Evolutionary conservation across 192 early-diverging fungal species (phyloP).

Genomic region (Powellomyces hirtus): DNA sequence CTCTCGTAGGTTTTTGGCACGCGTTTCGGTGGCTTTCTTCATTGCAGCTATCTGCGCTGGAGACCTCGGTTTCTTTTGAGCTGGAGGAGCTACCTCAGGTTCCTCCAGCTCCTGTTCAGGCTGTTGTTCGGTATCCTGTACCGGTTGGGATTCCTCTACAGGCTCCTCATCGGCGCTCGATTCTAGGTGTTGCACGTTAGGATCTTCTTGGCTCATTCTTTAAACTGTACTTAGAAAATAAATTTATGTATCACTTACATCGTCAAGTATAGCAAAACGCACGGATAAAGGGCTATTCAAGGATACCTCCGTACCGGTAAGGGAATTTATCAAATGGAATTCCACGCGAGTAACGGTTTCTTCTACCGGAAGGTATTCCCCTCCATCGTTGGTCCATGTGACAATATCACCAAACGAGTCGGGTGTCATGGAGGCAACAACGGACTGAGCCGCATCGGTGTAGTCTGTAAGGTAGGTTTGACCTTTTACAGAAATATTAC

Average conservation of each 20-base stretch:
- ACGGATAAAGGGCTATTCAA: constrained; percentile 8
- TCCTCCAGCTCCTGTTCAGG: too few relatives aligned
- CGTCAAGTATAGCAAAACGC: constrained; percentile 2
- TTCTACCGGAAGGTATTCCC: constrained; percentile 2
- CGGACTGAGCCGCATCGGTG: background rate
- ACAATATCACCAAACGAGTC: constrained; percentile 7
- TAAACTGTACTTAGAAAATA: too few relatives aligned
- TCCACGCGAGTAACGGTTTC: background rate
- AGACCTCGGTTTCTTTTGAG: too few relatives aligned
- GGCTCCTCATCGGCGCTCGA: too few relatives aligned
- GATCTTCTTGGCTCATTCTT: too few relatives aligned
- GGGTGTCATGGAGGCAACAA: constrained; percentile 1
- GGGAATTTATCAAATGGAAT: constrained; percentile 9
- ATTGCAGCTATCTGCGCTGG: background rate
- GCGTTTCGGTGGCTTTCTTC: background rate
- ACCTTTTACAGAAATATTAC: background rate
- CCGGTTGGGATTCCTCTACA: too few relatives aligned
- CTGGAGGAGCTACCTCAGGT: too few relatives aligned
- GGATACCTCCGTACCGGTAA: background rate
- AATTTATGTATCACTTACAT: too few relatives aligned
- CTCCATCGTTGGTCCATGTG: background rate
- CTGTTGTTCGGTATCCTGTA: too few relatives aligned
- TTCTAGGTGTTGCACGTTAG: too few relatives aligned
- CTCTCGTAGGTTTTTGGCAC: background rate
- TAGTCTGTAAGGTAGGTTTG: background rate